Conservation (phyloP, 2,329 filamentous ascomycete genomes). For the Pseudocercospora cruenta region DNA sequence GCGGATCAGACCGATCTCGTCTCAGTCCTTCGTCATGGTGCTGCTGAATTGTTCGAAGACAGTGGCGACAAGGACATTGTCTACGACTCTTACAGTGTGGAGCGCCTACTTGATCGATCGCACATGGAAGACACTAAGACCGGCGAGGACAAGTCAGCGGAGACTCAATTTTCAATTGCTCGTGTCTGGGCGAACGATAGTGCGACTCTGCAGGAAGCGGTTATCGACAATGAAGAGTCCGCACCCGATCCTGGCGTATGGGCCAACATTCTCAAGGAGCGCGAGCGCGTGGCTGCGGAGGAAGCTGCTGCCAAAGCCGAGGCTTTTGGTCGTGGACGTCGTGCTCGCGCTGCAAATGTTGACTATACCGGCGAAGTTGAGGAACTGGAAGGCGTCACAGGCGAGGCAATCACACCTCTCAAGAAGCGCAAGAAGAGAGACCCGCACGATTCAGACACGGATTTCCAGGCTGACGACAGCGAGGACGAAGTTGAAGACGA, state of each 20-base stretch:
- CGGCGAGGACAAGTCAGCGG: conserved; percentile 66
- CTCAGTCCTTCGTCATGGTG: conserved; percentile 84
- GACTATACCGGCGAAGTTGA: conserved; percentile 50
- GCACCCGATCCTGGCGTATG: conserved; percentile 72
- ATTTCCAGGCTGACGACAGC: conserved; percentile 51
- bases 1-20: conserved; percentile 79
- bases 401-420: conserved; percentile 34
- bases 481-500: conserved; percentile 36
- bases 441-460: conserved; percentile 53
- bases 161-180: conserved; percentile 86
- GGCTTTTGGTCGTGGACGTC: conserved; percentile 81
- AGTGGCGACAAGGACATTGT: conserved; percentile 72
- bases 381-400: conserved; percentile 27
- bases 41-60: conserved; percentile 81
- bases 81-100: conserved; percentile 82
- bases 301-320: conserved; percentile 71
- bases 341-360: conserved; percentile 63
- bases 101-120: conserved; percentile 85
- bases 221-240: conserved; percentile 50
- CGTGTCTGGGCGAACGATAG: conserved; percentile 89
- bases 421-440: conserved; percentile 43
- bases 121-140: conserved; percentile 73
- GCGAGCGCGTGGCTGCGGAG: conserved; percentile 76
- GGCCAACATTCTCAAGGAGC: conserved; percentile 85
- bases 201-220: conserved; percentile 60